phyloP scores from a whole-genome alignment of 805 yeast genomes.

The Metschnikowia shivogae region DNA sequence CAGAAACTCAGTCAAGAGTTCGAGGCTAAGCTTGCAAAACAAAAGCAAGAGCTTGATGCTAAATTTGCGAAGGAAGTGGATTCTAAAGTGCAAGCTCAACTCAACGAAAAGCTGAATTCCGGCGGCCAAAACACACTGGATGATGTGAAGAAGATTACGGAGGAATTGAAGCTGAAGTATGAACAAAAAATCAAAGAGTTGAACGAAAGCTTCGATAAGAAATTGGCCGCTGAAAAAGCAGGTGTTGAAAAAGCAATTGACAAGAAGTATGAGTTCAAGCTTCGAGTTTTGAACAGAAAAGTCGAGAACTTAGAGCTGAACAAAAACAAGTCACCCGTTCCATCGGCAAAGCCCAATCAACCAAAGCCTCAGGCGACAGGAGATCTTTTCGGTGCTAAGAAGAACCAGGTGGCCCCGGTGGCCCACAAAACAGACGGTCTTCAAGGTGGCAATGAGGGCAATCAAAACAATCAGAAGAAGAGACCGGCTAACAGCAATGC shows the following conservation, averaged over 20 bases:
- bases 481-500: constrained; percentile 1
- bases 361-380: neutral
- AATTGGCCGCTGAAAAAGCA: constrained; percentile 22
- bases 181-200: constrained; percentile 21
- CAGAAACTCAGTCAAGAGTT: constrained; percentile 25
- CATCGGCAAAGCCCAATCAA: neutral
- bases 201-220: constrained; percentile 20
- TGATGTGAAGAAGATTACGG: constrained; percentile 7
- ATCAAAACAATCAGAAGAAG: neutral
- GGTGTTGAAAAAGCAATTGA: constrained; percentile 48
- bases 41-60: constrained; percentile 20
- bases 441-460: neutral
- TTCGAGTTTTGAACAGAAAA: constrained; percentile 50
- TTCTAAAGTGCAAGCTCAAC: constrained; percentile 7
- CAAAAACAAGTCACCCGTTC: constrained; percentile 1
- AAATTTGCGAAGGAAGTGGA: constrained; percentile 35
- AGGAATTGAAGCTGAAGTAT: constrained; percentile 15
- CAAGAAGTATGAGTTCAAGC: constrained; percentile 56
- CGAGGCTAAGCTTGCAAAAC: constrained; percentile 18
- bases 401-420: neutral
- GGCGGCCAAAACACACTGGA: neutral
- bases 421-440: constrained; percentile 5
- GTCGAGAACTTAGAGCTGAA: constrained; percentile 44
- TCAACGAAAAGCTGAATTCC: constrained; percentile 18
- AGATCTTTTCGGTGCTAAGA: neutral